Percentiles rank a stretch among this genome's conserved stretches.
Evolutionary conservation across 176 grass and related monocot genomes (phyloP).

Genomic region (barley (Hordeum vulgare)): MorexV3_pseudomolecules_assembly NC_058524.1:569494240-569494739

Average conservation of each 20-base stretch:
- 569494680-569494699: slow-evolving; percentile 1
- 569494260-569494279: slow-evolving; percentile 56
- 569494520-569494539: slow-evolving; percentile 48
- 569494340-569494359: not conserved
- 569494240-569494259: slow-evolving; percentile 20
- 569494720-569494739: not conserved
- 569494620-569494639: not conserved
- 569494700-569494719: not conserved
- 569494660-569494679: not conserved
- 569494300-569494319: slow-evolving; percentile 35
- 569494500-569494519: slow-evolving; percentile 65
- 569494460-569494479: slow-evolving; percentile 15
- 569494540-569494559: slow-evolving; percentile 5
- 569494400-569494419: not conserved
- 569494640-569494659: not conserved
- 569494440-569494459: not conserved
- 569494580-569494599: not conserved
- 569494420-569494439: slow-evolving; percentile 12
- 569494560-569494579: not conserved
- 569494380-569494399: not conserved
- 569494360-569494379: slow-evolving; percentile 16
- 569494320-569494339: not conserved
- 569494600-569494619: not conserved
- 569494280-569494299: slow-evolving; percentile 51
- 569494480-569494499: slow-evolving; percentile 31